Base-by-base conservation (phyloP, 2,329 filamentous ascomycete genomes). In the Exophiala alcalophila region DNA sequence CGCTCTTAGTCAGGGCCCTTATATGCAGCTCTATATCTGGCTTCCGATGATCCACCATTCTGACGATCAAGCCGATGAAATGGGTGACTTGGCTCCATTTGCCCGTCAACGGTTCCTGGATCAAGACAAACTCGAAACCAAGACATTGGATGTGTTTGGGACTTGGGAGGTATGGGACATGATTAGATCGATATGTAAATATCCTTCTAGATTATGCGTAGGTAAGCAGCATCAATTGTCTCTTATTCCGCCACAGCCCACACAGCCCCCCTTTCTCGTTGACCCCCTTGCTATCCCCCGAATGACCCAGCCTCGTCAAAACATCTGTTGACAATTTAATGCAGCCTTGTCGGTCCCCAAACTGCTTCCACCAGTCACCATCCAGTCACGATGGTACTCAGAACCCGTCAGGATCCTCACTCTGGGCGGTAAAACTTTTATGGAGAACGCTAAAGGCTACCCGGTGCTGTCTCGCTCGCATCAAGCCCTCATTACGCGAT, bases 151-250 rank as follows among this genome's bases (percentile, higher is more conserved):
- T 57, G 64, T 85, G 1, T 92, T 87, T 64, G 82, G 82, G 39
- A 76, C 83, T 2, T 98, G 94, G 94, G 90, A 97, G 65, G 83
- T 85, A 1, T 98, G 92, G 92, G 84, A 98, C 62, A 74, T 83
- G 15, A 84, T 98, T 58, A 78, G 92, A 39, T 83, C 82, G 39
- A 72, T 88, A 44, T 96, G 89, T 76, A 84, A 83, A 67, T 97
- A 98, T 66, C 84, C 83, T 64, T 68, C 76, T 43, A 80, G 88
- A 62, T 73, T 98, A 25, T 84, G 81, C 58, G 80, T 96, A 65
- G 86, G 91, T 95, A 83, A 71, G 87, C 63, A 59, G 27, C 42
- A 46, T 36, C 40, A 24, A 40, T 25, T 18, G n/a, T n/a, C n/a
- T n/a, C n/a, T 26, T 12, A 6, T n/a, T 28, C 12, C 15, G 12